Evolutionary conservation across 108 stramenopile species (phyloP).

Genomic region (Cylindrotheca closterium): DNA sequence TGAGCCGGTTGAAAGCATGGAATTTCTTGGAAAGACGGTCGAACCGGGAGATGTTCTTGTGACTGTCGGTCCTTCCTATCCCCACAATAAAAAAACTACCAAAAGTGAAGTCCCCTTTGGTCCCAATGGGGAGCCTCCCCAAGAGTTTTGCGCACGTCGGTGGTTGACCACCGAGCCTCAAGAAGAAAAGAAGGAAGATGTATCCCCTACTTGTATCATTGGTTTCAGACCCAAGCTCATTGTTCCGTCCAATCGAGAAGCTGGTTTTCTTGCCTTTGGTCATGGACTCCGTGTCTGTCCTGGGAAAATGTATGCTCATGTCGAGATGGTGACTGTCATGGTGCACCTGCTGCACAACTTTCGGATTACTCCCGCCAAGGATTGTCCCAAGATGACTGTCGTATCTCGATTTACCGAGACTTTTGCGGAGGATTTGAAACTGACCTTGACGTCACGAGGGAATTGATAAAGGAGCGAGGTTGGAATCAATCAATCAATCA

Average conservation of each 20-base stretch:
- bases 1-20: neutral
- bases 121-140: neutral
- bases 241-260: too few species aligned
- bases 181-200: neutral
- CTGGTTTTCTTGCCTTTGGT: neutral
- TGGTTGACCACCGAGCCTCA: neutral
- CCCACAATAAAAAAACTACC: neutral
- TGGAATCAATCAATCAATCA: too few species aligned
- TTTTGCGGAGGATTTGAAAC: too few species aligned
- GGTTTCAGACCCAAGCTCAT: too few species aligned
- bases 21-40: neutral
- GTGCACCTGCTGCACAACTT: too few species aligned
- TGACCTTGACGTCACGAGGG: too few species aligned
- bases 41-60: neutral
- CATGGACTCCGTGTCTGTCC: neutral
- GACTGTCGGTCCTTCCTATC: neutral
- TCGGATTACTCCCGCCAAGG: too few species aligned
- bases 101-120: neutral
- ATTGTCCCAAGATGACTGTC: too few species aligned
- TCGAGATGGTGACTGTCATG: too few species aligned
- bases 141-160: slow-evolving; percentile 16
- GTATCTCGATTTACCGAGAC: too few species aligned
- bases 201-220: neutral
- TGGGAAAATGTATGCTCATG: too few species aligned
- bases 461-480: too few species aligned